Evolutionary conservation across 108 stramenopile genomes (phyloP).

Genomic region (Fistulifera pelliculosa): DNA sequence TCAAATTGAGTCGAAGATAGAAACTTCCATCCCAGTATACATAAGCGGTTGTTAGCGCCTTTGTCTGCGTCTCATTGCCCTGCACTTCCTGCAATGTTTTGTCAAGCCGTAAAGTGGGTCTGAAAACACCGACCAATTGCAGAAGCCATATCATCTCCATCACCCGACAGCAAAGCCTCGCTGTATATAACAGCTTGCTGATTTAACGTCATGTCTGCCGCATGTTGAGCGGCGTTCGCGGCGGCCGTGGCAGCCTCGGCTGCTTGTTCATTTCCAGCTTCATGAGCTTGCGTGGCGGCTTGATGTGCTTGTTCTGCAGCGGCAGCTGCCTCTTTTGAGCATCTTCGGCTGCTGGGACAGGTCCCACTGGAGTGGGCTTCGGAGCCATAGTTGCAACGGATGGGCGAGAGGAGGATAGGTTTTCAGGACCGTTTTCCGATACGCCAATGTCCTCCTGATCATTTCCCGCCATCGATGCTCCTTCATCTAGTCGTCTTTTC

Average conservation of each 20-base stretch:
- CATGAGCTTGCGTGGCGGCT: constrained; percentile 32
- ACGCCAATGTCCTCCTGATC: no score
- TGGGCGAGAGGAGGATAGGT: no score
- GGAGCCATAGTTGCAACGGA: no score
- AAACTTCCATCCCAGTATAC: constrained; percentile 62
- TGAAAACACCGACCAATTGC: constrained; percentile 43
- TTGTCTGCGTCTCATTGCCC: constrained; percentile 17
- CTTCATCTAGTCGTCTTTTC: no score
- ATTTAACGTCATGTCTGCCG: constrained; percentile 57
- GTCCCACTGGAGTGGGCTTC: no score
- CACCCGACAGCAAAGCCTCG: constrained; percentile 55
- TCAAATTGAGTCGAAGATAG: constrained; percentile 62
- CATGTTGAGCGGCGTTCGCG: constrained; percentile 52
- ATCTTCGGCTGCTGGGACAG: no score
- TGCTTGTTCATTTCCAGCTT: constrained; percentile 28
- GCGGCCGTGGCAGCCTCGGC: constrained; percentile 30
- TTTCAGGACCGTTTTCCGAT: no score
- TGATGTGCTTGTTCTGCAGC: constrained; percentile 35
- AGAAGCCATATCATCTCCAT: constrained; percentile 52
- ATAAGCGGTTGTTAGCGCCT: constrained; percentile 29
- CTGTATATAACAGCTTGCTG: constrained; percentile 35
- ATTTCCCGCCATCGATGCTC: no score
- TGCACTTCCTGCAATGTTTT: constrained; percentile 5
- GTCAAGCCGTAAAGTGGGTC: constrained; percentile 63
- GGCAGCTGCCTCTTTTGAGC: background rate